Evolutionary conservation across 2,329 filamentous ascomycete species (phyloP).

Genomic region (Ophiognomonia clavigignenti-juglandacearum): DNA sequence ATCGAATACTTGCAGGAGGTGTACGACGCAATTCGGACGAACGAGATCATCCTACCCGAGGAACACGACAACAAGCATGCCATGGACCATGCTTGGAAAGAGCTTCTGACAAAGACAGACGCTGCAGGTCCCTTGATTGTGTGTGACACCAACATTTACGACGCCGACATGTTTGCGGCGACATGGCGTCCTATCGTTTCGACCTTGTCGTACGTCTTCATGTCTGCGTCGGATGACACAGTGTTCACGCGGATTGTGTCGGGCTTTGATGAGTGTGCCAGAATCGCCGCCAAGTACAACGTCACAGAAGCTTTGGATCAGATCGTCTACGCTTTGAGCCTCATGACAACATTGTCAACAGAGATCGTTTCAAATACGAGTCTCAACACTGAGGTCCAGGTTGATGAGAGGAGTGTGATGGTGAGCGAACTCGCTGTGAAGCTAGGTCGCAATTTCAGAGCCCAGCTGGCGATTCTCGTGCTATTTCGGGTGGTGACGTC

Average conservation of each 20-base stretch:
- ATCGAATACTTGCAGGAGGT: slow-evolving; percentile 79
- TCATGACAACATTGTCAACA: slow-evolving; percentile 82
- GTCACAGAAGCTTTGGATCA: slow-evolving; percentile 86
- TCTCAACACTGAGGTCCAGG: slow-evolving; percentile 93
- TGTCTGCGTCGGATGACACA: slow-evolving; percentile 94
- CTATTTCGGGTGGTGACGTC: slow-evolving; percentile 87
- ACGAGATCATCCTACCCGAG: slow-evolving; percentile 94
- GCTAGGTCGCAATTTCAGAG: slow-evolving; percentile 88
- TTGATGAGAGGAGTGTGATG: slow-evolving; percentile 90
- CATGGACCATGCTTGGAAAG: slow-evolving; percentile 97
- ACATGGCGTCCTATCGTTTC: slow-evolving; percentile 95
- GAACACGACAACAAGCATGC: slow-evolving; percentile 96
- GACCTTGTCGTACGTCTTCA: slow-evolving; percentile 95
- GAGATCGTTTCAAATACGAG: slow-evolving; percentile 73
- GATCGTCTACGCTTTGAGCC: slow-evolving; percentile 83
- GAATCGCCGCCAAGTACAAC: slow-evolving; percentile 80
- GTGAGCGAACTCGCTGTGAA: slow-evolving; percentile 96
- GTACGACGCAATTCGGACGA: slow-evolving; percentile 83
- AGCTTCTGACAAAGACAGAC: slow-evolving; percentile 80
- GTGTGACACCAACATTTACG: slow-evolving; percentile 89
- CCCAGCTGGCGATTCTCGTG: slow-evolving; percentile 91
- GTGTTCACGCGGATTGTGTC: slow-evolving; percentile 92
- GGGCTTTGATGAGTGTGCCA: slow-evolving; percentile 93
- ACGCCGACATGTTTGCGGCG: slow-evolving; percentile 94
- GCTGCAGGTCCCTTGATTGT: slow-evolving; percentile 68